Evolutionary conservation across 176 grass and related monocot species (phyloP).

Genomic region (Oryza glumipatula): DNA sequence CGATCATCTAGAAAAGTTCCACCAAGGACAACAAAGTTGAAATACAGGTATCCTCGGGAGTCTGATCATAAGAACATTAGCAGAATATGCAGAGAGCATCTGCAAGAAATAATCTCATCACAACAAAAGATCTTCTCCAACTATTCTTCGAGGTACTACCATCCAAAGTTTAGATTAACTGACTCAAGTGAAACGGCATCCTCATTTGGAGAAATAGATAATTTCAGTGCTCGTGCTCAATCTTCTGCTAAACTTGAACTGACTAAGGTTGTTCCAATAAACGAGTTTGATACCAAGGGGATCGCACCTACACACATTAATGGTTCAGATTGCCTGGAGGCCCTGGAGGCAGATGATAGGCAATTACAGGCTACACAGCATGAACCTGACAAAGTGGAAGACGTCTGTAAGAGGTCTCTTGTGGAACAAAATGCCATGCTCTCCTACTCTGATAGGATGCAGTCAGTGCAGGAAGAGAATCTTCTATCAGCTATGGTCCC

Average conservation of each 20-base stretch:
- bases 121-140: conserved; percentile 70
- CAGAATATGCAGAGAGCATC: conserved; percentile 54
- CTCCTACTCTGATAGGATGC: conserved; percentile 43
- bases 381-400: conserved; percentile 39
- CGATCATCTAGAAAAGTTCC: conserved; percentile 66
- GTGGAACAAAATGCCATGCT: conserved; percentile 54
- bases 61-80: conserved; percentile 50
- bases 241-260: conserved; percentile 48
- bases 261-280: conserved; percentile 55
- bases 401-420: conserved; percentile 40
- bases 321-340: conserved; percentile 32
- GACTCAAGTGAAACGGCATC: conserved; percentile 53
- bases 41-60: conserved; percentile 49
- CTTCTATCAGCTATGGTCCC: neutral
- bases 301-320: conserved; percentile 35
- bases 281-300: conserved; percentile 31
- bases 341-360: conserved; percentile 34
- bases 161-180: conserved; percentile 51
- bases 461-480: conserved; percentile 21
- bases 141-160: conserved; percentile 50
- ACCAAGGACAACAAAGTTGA: conserved; percentile 77
- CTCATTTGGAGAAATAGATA: conserved; percentile 45
- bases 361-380: conserved; percentile 33
- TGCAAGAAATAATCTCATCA: conserved; percentile 81
- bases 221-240: conserved; percentile 27